A percentile compares a stretch with the other conserved stretches of the same genome.
phyloP scores from a whole-genome alignment of 306 rosid genomes.

The Vigna mungo region DNA sequence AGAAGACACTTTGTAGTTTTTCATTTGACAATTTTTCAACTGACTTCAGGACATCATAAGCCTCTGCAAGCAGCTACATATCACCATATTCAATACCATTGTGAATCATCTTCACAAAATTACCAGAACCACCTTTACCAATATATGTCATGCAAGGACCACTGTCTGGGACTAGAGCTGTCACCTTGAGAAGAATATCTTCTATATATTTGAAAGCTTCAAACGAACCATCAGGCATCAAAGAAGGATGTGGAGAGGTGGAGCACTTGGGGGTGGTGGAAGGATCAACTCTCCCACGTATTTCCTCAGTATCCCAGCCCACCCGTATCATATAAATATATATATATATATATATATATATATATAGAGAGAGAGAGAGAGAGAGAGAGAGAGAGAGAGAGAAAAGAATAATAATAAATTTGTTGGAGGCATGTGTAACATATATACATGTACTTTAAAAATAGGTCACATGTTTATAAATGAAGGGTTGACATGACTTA shows the following conservation, averaged over 20 bases:
- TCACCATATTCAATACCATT: conserved; percentile 95
- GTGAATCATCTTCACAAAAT: conserved; percentile 95
- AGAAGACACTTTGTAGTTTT: conserved; percentile 69
- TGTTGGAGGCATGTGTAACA: too few species aligned
- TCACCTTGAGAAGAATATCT: conserved; percentile 92
- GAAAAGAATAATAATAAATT: too few species aligned
- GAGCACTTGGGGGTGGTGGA: too few species aligned
- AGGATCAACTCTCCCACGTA: too few species aligned
- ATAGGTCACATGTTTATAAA: too few species aligned
- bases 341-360: too few species aligned
- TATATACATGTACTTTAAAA: too few species aligned
- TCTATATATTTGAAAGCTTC: conserved; percentile 87
- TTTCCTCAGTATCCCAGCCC: too few species aligned
- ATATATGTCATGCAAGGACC: conserved; percentile 91
- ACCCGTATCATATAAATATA: too few species aligned
- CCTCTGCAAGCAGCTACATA: conserved; percentile 96
- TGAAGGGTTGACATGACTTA: too few species aligned
- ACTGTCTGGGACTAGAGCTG: conserved; percentile 89
- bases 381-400: too few species aligned
- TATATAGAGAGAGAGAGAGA: too few species aligned
- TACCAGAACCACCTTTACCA: conserved; percentile 94
- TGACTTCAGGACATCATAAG: conserved; percentile 87
- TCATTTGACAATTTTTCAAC: conserved; percentile 89
- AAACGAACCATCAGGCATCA: conserved; percentile 96
- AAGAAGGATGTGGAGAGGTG: conserved; percentile 73